A percentile compares a stretch with the other conserved stretches of the same genome.
Evolutionary conservation across 1,139 yeast genomes (phyloP).

Genomic region (Hyphopichia wangnamkhiaoensis): DNA sequence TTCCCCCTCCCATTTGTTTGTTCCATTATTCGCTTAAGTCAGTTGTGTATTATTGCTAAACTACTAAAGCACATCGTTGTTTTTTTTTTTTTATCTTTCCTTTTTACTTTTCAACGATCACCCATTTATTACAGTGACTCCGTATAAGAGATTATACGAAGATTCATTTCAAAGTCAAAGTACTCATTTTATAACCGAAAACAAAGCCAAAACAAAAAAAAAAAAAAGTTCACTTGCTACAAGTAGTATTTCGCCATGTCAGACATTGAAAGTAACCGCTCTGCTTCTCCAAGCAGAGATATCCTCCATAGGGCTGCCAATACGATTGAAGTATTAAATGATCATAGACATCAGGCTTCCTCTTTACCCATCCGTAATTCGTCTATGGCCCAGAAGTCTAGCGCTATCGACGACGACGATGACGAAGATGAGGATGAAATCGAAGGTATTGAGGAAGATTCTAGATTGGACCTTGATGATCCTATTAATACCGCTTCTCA

Average conservation of each 20-base stretch:
- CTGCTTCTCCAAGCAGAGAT: slow-evolving; percentile 35
- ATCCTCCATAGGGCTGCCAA: slow-evolving; percentile 31
- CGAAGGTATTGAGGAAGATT: slow-evolving; percentile 7
- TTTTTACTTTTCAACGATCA: too few species aligned
- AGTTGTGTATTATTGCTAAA: too few species aligned
- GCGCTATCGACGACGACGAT: slow-evolving; percentile 2
- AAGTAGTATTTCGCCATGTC: slow-evolving; percentile 44
- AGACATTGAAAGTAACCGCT: slow-evolving; percentile 44
- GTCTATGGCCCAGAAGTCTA: neutral
- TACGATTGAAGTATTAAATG: slow-evolving; percentile 54
- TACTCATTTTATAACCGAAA: too few species aligned
- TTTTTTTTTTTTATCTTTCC: neutral
- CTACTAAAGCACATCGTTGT: neutral
- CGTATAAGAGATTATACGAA: too few species aligned
- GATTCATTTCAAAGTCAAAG: too few species aligned
- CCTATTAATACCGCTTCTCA: slow-evolving; percentile 2
- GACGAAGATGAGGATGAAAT: neutral
- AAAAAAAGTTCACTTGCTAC: too few species aligned
- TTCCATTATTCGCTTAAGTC: neutral
- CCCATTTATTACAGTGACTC: too few species aligned
- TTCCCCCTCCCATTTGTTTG: neutral
- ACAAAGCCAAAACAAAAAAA: slow-evolving; percentile 3
- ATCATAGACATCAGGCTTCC: slow-evolving; percentile 54
- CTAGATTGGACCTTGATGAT: slow-evolving; percentile 13
- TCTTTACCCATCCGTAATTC: slow-evolving; percentile 40